phyloP scores from a whole-genome alignment of 805 yeast genomes.

The Lipomyces sp. region DNA sequence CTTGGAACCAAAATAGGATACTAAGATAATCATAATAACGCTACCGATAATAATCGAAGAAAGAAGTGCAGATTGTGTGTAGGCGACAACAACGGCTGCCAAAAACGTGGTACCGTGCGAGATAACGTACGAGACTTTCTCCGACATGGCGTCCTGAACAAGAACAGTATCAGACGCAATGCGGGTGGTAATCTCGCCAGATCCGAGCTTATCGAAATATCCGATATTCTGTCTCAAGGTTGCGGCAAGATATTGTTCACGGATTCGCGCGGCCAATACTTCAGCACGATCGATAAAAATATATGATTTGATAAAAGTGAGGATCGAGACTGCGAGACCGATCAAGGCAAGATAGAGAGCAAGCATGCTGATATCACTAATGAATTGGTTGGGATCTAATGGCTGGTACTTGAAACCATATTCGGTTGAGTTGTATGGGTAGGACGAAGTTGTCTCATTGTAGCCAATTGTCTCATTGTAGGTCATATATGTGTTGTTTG shows the following conservation, averaged over 20 bases:
- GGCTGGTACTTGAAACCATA: constrained; percentile 11
- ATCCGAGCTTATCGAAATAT: constrained; percentile 50
- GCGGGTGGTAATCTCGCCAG: constrained; percentile 52
- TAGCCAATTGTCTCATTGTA: constrained; percentile 17
- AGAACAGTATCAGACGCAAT: constrained; percentile 50
- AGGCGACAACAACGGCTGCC: constrained; percentile 48
- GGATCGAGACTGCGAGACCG: constrained; percentile 45
- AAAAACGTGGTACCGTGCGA: constrained; percentile 49
- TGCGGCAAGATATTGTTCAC: constrained; percentile 47
- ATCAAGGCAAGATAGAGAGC: constrained; percentile 49
- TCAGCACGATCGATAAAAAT: constrained; percentile 51
- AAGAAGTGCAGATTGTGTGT: constrained; percentile 47
- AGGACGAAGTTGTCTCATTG: constrained; percentile 7
- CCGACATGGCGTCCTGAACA: constrained; percentile 52
- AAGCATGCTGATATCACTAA: constrained; percentile 26
- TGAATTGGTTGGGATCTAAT: constrained; percentile 12
- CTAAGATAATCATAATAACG: constrained; percentile 43
- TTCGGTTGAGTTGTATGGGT: constrained; percentile 11
- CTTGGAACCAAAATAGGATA: constrained; percentile 44
- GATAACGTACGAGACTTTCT: constrained; percentile 49
- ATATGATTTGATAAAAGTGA: constrained; percentile 45
- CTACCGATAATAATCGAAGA: constrained; percentile 46
- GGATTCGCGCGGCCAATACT: constrained; percentile 48
- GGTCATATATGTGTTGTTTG: constrained; percentile 14
- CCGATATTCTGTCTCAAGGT: constrained; percentile 50